These are phyloP conservation scores for Didymella pinodella DNA, from an alignment of 2,329 filamentous ascomycete species.

Conservation along the genomic window DNA sequence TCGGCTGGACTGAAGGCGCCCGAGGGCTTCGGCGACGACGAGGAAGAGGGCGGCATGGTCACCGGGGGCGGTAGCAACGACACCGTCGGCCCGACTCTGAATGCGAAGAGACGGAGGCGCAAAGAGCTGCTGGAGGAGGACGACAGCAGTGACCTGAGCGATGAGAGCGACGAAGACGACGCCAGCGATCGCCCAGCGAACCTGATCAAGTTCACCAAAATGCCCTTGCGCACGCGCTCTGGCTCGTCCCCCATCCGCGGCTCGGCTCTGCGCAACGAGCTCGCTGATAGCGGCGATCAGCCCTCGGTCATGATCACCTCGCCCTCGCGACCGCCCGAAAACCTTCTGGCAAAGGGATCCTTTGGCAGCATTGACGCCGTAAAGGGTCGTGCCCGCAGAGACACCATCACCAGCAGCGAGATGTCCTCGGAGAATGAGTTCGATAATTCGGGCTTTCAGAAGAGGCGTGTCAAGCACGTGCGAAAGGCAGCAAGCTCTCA, in stretches of 20 bases:
- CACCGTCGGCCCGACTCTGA: conserved; percentile 69
- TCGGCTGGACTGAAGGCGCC: conserved; percentile 63
- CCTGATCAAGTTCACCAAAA: conserved; percentile 95
- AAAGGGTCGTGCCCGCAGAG: conserved; percentile 73
- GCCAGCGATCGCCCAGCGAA: conserved; percentile 72
- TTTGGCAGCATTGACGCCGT: conserved; percentile 74
- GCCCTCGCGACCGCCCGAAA: conserved; percentile 58
- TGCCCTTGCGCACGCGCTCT: conserved; percentile 85
- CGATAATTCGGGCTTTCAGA: conserved; percentile 71
- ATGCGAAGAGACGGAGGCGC: conserved; percentile 71
- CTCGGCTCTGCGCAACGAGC: conserved; percentile 64
- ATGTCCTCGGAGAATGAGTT: conserved; percentile 84
- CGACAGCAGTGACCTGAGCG: conserved; percentile 83
- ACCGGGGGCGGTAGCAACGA: conserved; percentile 71
- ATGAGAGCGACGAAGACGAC: conserved; percentile 82
- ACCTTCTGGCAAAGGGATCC: conserved; percentile 69
- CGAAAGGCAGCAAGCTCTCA: conserved; percentile 63
- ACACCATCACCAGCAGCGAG: conserved; percentile 83
- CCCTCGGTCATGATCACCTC: conserved; percentile 63
- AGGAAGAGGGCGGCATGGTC: conserved; percentile 75
- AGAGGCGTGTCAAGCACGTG: conserved; percentile 65
- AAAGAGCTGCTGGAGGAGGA: conserved; percentile 83
- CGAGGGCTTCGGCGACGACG: conserved; percentile 70
- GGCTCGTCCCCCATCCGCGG: conserved; percentile 80
- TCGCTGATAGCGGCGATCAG: conserved; percentile 57